Evolutionary conservation across 352 stramenopile species (phyloP), one percentile per base, ranked within the genome.

Genomic region (Globisporangium spiculum): DNA sequence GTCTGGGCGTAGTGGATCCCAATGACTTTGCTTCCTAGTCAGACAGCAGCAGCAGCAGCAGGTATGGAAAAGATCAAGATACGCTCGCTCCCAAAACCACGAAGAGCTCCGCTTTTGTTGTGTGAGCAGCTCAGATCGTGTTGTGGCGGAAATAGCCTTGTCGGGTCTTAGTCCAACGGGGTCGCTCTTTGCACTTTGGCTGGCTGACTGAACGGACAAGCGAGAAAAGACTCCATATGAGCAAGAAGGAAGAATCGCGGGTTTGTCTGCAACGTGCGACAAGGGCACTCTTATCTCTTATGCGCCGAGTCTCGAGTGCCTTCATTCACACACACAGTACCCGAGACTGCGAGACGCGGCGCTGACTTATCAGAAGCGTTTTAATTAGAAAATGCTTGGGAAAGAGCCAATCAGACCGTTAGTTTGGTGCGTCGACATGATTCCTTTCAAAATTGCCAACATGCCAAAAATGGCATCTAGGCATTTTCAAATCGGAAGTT

Each of bases 51-150:
- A 52, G 18, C 16, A 55, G 48, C 50, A 26, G 50, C n/a, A 20
- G 36, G 36, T 44, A n/a, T 32, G 30, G 32, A 56, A 56, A 56
- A 56, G 50, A 56, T 56, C 50, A 27, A 55, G 50, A 56, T 56
- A 30, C 50, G n/a, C 48, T 54, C 46, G 36, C 36, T 14, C 38
- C 14, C 38, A 46, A 46, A 46, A 26, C 0, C 20, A 54, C n/a
- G n/a, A 56, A 52, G 44, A 52, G 44, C 44, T 52, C 18, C 20
- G 18, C 44, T 52, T 32, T 32, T 32, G 30, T 32, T 32, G 30
- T 50, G 18, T 52, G 44, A 52, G 6, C 44, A 52, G 50, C 50
- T 56, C 50, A 26, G n/a, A 30, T 30, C 16, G 12, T 46, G 14
- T 46, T 16, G 48, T 8, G 24, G 20, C 50, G n/a, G n/a, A 18